Percentiles rank a stretch among this genome's conserved stretches.
Conservation (phyloP, 1,139 yeast species). For the Scheffersomyces stambukii region DNA sequence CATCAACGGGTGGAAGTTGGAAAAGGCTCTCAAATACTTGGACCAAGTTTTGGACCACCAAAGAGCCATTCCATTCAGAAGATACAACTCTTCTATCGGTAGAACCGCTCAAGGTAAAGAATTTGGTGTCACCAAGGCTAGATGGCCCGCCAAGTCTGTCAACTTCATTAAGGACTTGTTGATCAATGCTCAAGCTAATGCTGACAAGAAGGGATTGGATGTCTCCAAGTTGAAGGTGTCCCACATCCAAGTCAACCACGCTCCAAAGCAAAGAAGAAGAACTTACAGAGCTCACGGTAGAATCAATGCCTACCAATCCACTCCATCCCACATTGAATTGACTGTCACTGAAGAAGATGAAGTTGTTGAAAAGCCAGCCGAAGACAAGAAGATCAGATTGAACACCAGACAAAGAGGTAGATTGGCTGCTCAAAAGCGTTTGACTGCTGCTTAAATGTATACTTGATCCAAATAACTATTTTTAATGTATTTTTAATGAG, state of each 20-base stretch:
- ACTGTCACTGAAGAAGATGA: slow-evolving; percentile 94
- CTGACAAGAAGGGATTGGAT: slow-evolving; percentile 99
- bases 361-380: slow-evolving; percentile 90
- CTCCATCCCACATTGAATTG: slow-evolving; percentile 98
- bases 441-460: slow-evolving; percentile 14
- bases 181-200: slow-evolving; percentile 98
- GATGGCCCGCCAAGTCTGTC: slow-evolving; percentile 99
- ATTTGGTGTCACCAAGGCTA: slow-evolving; percentile 99
- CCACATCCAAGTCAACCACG: slow-evolving; percentile 99
- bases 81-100: slow-evolving; percentile 95
- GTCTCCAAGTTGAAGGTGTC: slow-evolving; percentile 88
- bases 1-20: slow-evolving; percentile 95
- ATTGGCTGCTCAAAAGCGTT: slow-evolving; percentile 72
- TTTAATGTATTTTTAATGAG: no score
- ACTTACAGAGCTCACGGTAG: slow-evolving; percentile 99
- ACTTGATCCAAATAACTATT: no score
- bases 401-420: slow-evolving; percentile 93
- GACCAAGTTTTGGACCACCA: slow-evolving; percentile 96
- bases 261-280: slow-evolving; percentile 99
- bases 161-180: slow-evolving; percentile 91
- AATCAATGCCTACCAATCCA: slow-evolving; percentile 97
- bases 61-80: slow-evolving; percentile 99
- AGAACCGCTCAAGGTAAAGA: slow-evolving; percentile 99
- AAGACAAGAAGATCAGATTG: slow-evolving; percentile 74
- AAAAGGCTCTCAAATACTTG: slow-evolving; percentile 94